A percentile compares a stretch with the other conserved stretches of the same genome.
phyloP scores from a whole-genome alignment of 2,329 filamentous ascomycete genomes.

The Talaromyces sp. region DNA sequence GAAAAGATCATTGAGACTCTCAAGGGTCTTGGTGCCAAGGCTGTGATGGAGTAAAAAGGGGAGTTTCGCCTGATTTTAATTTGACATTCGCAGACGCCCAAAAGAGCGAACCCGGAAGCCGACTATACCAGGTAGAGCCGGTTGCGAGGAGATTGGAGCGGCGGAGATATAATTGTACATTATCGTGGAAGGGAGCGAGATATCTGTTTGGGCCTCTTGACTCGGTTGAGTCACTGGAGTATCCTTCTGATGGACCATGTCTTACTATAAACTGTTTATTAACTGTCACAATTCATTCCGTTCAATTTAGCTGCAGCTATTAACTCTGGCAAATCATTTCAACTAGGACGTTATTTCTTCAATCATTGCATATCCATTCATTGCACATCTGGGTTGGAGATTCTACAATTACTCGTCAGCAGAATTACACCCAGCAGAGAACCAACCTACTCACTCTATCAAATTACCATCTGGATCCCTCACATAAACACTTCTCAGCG shows the following conservation, averaged over 20 bases:
- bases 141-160: neutral
- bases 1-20: conserved; percentile 96
- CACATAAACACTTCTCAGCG: conserved; percentile 53
- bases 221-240: conserved; percentile 1
- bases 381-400: conserved; percentile 12
- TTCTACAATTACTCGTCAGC: conserved; percentile 2
- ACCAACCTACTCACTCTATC: conserved; percentile 47
- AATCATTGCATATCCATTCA: neutral
- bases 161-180: conserved; percentile 8
- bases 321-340: neutral
- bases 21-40: conserved; percentile 87
- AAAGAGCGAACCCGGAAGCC: too few relatives aligned
- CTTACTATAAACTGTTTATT: conserved; percentile 8
- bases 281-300: neutral
- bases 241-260: conserved; percentile 8
- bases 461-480: conserved; percentile 58
- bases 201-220: conserved; percentile 8
- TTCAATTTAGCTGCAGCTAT: neutral
- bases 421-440: neutral
- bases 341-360: neutral
- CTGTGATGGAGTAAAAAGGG: conserved; percentile 72
- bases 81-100: neutral
- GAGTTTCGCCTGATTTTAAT: neutral
- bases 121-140: neutral
- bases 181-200: conserved; percentile 12